Conservation (phyloP, 306 rosid species). For the Dicorynia guianensis region DNA sequence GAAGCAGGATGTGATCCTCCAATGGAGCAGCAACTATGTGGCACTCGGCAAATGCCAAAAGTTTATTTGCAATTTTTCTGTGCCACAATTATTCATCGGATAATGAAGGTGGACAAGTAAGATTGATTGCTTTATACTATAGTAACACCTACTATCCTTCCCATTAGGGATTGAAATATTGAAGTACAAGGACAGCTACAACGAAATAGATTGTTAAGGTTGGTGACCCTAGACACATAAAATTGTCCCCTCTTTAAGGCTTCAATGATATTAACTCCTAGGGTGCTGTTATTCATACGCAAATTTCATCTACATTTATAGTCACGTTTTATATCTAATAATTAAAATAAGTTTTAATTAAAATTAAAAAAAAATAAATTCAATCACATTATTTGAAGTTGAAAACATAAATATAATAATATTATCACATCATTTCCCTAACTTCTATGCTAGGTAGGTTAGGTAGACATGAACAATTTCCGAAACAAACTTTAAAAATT, state of each 20-base stretch:
- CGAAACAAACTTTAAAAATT: too few species aligned
- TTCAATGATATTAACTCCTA: neutral
- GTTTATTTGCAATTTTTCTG: neutral
- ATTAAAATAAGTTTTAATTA: too few species aligned
- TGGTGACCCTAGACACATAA: slow-evolving; percentile 28
- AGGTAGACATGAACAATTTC: too few species aligned
- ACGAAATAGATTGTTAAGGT: slow-evolving; percentile 47
- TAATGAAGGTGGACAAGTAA: neutral
- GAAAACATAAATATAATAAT: too few species aligned
- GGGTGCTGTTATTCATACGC: too few species aligned
- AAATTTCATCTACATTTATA: too few species aligned
- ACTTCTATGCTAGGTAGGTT: neutral
- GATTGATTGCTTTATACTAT: slow-evolving; percentile 27
- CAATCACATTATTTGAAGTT: too few species aligned
- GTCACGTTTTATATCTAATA: too few species aligned
- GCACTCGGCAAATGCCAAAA: neutral
- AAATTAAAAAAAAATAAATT: too few species aligned
- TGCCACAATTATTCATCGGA: neutral
- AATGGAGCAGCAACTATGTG: neutral
- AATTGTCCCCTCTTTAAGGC: slow-evolving; percentile 28
- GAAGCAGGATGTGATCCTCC: neutral
- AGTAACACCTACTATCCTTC: slow-evolving; percentile 3
- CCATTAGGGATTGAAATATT: slow-evolving; percentile 1
- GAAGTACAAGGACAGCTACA: slow-evolving; percentile 22
- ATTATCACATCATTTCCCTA: too few species aligned